Base-by-base conservation (phyloP, 2,329 filamentous ascomycete genomes). In the Xylaria sp. region DNA sequence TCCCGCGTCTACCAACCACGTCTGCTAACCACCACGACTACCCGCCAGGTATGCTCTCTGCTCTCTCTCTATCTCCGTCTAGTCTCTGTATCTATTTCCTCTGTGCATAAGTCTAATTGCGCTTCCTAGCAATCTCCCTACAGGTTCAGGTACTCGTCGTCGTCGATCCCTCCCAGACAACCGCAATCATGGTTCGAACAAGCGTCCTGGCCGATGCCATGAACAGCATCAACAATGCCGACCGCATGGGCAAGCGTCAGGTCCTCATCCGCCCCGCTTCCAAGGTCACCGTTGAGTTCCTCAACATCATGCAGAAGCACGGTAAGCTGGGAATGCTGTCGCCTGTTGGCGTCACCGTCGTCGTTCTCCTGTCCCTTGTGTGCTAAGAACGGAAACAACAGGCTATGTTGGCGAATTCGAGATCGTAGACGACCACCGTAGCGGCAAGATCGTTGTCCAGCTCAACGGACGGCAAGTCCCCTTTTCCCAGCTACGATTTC, bases 261-360 rank as follows among this genome's bases (percentile, higher is more conserved):
- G 66, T 69, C 46, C 6, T 69, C 23, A 61, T 69, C 57, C 66
- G 66, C 12, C 66, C 66, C 31, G 62, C 66, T 34, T 69, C 66
- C 37, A 69, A 69, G 52, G 66, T 69, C 62, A 69, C 62, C 57
- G 66, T 69, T 58, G 62, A 65, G 58, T 69, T 69, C 62, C 66
- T 69, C 62, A 65, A 69, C 62, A 65, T 69, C n/a, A 69, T 69
- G 66, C 66, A 69, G 62, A 65, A 65, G 57, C 18, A 69, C 57
- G 66, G 66, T 68, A 65, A 20, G 66, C 54, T 18, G 6, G 34
- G 25, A 12, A 54, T 25, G 28, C 39, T 8, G 23, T 34, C 55
- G 23, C 28, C 46, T 20, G 20, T 28, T 25, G 13, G 1, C 4
- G 7, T 20, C 8, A 9, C 52, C 13, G 44, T 15, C 34, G 51